Evolutionary conservation across 768 basidiomycete species (phyloP).

Genomic region (Lentinula sp.): DNA sequence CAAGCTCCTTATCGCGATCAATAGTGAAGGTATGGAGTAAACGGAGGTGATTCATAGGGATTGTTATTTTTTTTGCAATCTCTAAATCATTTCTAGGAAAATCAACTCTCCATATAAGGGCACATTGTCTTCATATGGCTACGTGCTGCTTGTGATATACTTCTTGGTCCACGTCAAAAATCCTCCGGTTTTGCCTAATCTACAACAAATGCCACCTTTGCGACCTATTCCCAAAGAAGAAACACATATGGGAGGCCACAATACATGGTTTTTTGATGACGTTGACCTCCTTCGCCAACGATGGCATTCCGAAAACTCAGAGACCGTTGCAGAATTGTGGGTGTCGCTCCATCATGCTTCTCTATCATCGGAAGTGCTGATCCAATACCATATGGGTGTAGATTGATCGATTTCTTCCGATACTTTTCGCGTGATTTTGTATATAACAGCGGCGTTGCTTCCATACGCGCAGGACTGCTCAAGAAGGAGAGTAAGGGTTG

Average conservation of each 20-base stretch:
- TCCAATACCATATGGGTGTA: slow-evolving; percentile 21
- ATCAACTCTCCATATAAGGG: slow-evolving; percentile 99
- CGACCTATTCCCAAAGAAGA: slow-evolving; percentile 80
- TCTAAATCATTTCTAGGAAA: slow-evolving; percentile 48
- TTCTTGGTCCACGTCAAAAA: slow-evolving; percentile 98
- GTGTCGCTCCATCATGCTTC: slow-evolving; percentile 19
- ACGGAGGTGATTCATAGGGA: slow-evolving; percentile 49
- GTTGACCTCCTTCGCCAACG: slow-evolving; percentile 85
- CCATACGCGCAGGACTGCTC: slow-evolving; percentile 82
- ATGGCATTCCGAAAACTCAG: slow-evolving; percentile 92
- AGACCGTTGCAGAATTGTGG: slow-evolving; percentile 89
- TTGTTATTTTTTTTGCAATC: background rate
- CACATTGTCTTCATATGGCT: slow-evolving; percentile 95
- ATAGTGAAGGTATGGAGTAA: slow-evolving; percentile 99
- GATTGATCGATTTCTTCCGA: slow-evolving; percentile 96
- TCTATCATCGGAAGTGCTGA: background rate
- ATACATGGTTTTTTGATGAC: slow-evolving; percentile 98
- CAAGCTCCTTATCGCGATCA: background rate
- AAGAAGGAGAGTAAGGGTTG: slow-evolving; percentile 93
- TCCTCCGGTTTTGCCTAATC: slow-evolving; percentile 92
- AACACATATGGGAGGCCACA: slow-evolving; percentile 72
- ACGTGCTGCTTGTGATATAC: slow-evolving; percentile 96
- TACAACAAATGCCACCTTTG: slow-evolving; percentile 90
- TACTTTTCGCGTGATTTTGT: slow-evolving; percentile 92
- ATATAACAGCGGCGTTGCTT: slow-evolving; percentile 88